A percentile compares a stretch with the other conserved stretches of the same genome.
phyloP scores from a whole-genome alignment of 805 yeast genomes.

The Pichia membranifaciens region DNA sequence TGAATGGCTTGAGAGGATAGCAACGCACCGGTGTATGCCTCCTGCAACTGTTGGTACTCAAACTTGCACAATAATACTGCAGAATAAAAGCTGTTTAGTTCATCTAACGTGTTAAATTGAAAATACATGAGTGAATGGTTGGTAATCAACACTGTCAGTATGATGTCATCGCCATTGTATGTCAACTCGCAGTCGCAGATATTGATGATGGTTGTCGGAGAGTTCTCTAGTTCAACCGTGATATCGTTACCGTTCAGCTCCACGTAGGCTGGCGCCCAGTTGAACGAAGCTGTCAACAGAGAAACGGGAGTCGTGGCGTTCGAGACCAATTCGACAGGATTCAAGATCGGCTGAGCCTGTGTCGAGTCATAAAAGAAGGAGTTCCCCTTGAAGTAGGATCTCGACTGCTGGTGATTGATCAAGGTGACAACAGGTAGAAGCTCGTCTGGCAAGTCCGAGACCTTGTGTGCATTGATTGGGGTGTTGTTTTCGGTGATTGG shows the following conservation, averaged over 20 bases:
- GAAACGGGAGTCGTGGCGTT: neutral
- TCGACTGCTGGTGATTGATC: constrained; percentile 60
- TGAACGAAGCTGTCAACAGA: neutral
- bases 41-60: constrained; percentile 52
- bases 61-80: constrained; percentile 49
- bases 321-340: neutral
- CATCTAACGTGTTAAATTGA: constrained; percentile 23
- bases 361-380: constrained; percentile 9
- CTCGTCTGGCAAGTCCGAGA: constrained; percentile 47
- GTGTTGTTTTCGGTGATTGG: neutral
- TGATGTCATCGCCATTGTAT: constrained; percentile 6
- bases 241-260: constrained; percentile 48
- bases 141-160: constrained; percentile 22
- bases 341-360: neutral
- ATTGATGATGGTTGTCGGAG: constrained; percentile 46
- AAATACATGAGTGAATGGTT: constrained; percentile 21
- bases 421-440: constrained; percentile 67
- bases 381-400: constrained; percentile 41
- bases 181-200: constrained; percentile 39
- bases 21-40: constrained; percentile 60
- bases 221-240: constrained; percentile 31
- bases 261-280: constrained; percentile 26
- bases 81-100: constrained; percentile 32
- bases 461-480: neutral
- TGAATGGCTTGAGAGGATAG: constrained; percentile 51